A percentile compares a stretch with the other conserved stretches of the same genome.
phyloP scores from a whole-genome alignment of 331 rosid genomes.

The Pyracantha coccinea region DNA sequence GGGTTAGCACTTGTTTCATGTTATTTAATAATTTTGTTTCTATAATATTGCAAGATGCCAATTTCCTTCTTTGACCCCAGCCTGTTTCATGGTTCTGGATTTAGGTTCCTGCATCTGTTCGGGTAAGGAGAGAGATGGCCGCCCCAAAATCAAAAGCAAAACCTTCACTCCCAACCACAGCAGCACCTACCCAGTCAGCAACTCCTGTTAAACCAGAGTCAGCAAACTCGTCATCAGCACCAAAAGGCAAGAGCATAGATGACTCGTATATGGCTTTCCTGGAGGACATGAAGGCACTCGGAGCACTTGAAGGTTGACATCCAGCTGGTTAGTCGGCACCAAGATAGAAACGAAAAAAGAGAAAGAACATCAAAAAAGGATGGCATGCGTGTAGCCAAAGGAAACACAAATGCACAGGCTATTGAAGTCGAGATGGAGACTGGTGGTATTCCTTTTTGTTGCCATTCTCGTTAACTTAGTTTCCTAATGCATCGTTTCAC shows the following conservation, averaged over 20 bases:
- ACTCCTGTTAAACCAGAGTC: slow-evolving; percentile 44
- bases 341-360: not conserved
- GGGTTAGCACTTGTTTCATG: not conserved
- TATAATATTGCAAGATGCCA: not conserved
- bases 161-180: slow-evolving; percentile 32
- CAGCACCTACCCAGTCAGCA: slow-evolving; percentile 27
- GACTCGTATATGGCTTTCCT: slow-evolving; percentile 75
- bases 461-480: not conserved
- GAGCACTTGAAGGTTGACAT: slow-evolving; percentile 70
- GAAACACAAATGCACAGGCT: slow-evolving; percentile 7
- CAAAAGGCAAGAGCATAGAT: slow-evolving; percentile 66
- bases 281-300: slow-evolving; percentile 89
- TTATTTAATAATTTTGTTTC: not conserved
- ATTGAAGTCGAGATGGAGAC: not conserved
- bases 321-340: not conserved
- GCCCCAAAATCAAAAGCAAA: slow-evolving; percentile 57
- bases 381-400: not conserved
- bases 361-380: not conserved
- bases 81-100: slow-evolving; percentile 13
- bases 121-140: slow-evolving; percentile 81
- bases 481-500: not conserved
- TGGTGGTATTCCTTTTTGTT: not conserved
- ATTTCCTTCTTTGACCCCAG: slow-evolving; percentile 1
- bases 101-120: slow-evolving; percentile 87
- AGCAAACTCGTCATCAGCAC: slow-evolving; percentile 44